Conservation (phyloP, 2,329 filamentous ascomycete species). For the Hypocreales sp. region DNA sequence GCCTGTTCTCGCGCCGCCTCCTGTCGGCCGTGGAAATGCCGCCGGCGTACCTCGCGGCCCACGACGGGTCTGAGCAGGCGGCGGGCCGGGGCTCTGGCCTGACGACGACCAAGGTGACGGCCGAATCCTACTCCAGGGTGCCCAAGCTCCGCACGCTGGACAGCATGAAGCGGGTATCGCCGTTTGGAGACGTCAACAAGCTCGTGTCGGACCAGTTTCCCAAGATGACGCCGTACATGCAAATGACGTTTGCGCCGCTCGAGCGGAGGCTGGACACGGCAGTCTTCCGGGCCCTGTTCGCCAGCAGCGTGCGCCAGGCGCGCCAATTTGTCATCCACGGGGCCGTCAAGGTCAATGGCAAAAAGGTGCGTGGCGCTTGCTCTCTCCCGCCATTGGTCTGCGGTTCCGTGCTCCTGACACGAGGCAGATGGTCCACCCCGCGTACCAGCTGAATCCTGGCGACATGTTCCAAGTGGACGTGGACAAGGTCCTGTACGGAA, state of each 20-base stretch:
- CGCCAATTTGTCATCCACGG: conserved; percentile 91
- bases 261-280: conserved; percentile 90
- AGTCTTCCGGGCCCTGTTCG: conserved; percentile 84
- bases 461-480: conserved; percentile 96
- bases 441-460: conserved; percentile 89
- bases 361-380: conserved; percentile 50
- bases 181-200: conserved; percentile 18
- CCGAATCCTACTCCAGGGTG: conserved; percentile 17
- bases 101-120: conserved; percentile 14
- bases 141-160: conserved; percentile 8
- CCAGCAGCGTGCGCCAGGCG: conserved; percentile 83
- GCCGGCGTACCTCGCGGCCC: conserved; percentile 57
- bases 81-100: conserved; percentile 69
- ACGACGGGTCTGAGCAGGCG: conserved; percentile 73
- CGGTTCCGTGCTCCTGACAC: conserved; percentile 2
- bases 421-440: conserved; percentile 74
- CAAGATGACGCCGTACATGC: conserved; percentile 70
- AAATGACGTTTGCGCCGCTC: conserved; percentile 86
- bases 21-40: conserved; percentile 78
- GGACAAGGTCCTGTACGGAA: conserved; percentile 77
- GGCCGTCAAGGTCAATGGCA: conserved; percentile 87
- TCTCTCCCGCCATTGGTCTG: neutral
- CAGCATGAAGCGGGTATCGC: too few species aligned
- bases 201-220: conserved; percentile 17
- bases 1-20: conserved; percentile 75